Percentiles rank a stretch among this genome's conserved stretches.
Evolutionary conservation across 192 early-diverging fungal genomes (phyloP).

Genomic region (Dissophora globulifera): DNA sequence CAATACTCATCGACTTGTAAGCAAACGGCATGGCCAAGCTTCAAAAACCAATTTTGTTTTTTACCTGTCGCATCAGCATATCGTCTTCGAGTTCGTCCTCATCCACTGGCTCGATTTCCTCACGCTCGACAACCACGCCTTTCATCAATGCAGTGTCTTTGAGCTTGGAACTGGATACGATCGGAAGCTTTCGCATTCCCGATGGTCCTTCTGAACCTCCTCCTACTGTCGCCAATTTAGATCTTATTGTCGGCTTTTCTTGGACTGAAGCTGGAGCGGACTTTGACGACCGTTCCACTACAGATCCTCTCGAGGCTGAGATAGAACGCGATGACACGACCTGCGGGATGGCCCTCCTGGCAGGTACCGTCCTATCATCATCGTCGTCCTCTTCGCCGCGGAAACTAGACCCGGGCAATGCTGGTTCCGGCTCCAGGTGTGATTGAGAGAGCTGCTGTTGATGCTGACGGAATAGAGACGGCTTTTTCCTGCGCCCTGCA

Average conservation of each 20-base stretch:
- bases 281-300: slow-evolving; percentile 10
- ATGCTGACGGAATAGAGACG: slow-evolving; percentile 34
- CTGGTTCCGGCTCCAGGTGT: slow-evolving; percentile 29
- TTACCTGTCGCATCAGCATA: slow-evolving; percentile 62
- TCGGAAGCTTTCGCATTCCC: slow-evolving; percentile 9
- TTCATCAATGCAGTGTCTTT: slow-evolving; percentile 56
- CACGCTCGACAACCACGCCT: slow-evolving; percentile 58
- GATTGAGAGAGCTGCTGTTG: slow-evolving; percentile 8
- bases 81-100: slow-evolving; percentile 61
- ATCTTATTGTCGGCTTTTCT: neutral
- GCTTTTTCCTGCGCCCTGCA: slow-evolving; percentile 14
- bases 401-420: slow-evolving; percentile 19
- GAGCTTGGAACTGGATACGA: slow-evolving; percentile 23
- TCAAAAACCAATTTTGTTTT: neutral
- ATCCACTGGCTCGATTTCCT: slow-evolving; percentile 53
- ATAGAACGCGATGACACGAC: slow-evolving; percentile 8
- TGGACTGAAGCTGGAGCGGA: neutral
- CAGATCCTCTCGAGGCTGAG: neutral
- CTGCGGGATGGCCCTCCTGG: neutral
- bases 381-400: neutral
- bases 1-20: neutral
- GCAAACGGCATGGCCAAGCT: neutral
- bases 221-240: neutral
- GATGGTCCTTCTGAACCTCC: too few species aligned
- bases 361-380: neutral